Percentiles rank a stretch among this genome's conserved stretches.
Conservation (phyloP, 2,329 filamentous ascomycete species). For the Paracorniculantispora psalliotae region DNA sequence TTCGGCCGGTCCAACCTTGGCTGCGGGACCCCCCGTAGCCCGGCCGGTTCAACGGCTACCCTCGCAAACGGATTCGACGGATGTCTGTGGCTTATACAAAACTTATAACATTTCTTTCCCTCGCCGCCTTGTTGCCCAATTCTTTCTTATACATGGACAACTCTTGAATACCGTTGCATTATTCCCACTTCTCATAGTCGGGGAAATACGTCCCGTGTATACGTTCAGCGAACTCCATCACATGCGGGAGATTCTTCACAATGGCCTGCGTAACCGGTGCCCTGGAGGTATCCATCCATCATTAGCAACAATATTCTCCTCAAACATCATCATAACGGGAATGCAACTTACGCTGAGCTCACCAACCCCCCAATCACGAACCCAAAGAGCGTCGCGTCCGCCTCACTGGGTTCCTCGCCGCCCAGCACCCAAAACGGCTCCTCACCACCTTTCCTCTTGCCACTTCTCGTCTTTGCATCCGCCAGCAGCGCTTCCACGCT, state of each 20-base stretch:
- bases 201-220: constrained; percentile 55
- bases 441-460: constrained; percentile 6
- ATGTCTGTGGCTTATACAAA: too few species aligned
- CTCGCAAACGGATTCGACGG: too few species aligned
- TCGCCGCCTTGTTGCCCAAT: too few species aligned
- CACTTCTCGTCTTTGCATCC: constrained; percentile 25
- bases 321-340: too few species aligned
- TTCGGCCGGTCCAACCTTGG: too few species aligned
- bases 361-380: constrained; percentile 50
- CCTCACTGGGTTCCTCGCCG: constrained; percentile 48
- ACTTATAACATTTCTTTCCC: too few species aligned
- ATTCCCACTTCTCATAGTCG: constrained; percentile 44
- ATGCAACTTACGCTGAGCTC: constrained; percentile 45
- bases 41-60: too few species aligned
- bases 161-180: too few species aligned
- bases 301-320: neutral
- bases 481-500: constrained; percentile 41
- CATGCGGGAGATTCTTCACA: constrained; percentile 40
- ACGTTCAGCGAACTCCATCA: constrained; percentile 51
- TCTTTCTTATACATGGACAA: too few species aligned
- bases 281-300: constrained; percentile 29
- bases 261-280: constrained; percentile 41
- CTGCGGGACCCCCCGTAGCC: too few species aligned
- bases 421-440: constrained; percentile 55
- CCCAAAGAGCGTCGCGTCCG: constrained; percentile 52